These are phyloP conservation scores for Trametes maxima DNA, from an alignment of 768 basidiomycete species.

Conservation along the genomic window DNA sequence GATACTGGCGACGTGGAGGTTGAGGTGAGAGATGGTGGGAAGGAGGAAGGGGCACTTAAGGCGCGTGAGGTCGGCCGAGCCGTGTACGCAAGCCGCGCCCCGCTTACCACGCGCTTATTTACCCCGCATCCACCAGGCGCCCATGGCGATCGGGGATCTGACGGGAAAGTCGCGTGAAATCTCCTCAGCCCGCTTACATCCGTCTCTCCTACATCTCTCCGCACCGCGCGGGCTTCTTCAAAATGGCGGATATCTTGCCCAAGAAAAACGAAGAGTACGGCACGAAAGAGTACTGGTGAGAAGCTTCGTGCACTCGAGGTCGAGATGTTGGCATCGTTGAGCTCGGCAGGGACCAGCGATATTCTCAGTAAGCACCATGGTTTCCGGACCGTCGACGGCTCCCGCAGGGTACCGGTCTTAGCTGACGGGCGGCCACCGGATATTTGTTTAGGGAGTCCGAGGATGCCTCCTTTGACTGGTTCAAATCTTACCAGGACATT, in stretches of 20 bases:
- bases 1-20: slow-evolving; percentile 2
- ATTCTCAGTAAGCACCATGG: slow-evolving; percentile 51
- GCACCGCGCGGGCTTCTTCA: background rate
- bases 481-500: slow-evolving; percentile 80
- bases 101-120: slow-evolving; percentile 7
- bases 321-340: background rate
- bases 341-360: slow-evolving; percentile 64
- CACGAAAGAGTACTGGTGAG: slow-evolving; percentile 70
- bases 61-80: slow-evolving; percentile 6
- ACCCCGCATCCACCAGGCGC: slow-evolving; percentile 21
- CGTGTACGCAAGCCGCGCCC: background rate
- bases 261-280: slow-evolving; percentile 70
- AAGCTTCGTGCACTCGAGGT: background rate
- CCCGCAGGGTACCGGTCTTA: background rate
- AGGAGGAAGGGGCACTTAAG: slow-evolving; percentile 1
- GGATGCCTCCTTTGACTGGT: slow-evolving; percentile 80
- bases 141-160: slow-evolving; percentile 14
- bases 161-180: slow-evolving; percentile 10
- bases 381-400: background rate
- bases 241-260: slow-evolving; percentile 43
- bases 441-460: slow-evolving; percentile 51
- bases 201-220: background rate
- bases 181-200: slow-evolving; percentile 6
- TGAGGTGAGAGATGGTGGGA: slow-evolving; percentile 19
- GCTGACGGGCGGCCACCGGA: background rate